Evolutionary conservation across 768 basidiomycete genomes (phyloP).

Genomic region (Leccinum obscurum): DNA sequence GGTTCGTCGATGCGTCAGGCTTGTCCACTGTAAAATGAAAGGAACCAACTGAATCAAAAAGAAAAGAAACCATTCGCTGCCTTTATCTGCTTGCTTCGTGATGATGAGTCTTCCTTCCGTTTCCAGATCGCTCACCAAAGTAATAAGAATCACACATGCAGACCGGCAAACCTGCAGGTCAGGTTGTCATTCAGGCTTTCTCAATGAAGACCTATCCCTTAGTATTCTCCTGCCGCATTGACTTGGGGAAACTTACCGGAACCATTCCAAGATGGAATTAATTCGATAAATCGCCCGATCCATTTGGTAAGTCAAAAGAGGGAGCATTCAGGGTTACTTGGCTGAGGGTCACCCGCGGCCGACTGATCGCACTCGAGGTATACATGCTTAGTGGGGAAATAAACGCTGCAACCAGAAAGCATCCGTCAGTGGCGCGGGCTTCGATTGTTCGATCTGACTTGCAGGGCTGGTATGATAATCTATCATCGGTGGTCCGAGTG

Average conservation of each 20-base stretch:
- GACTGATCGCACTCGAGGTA: conserved; percentile 39
- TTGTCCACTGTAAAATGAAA: neutral
- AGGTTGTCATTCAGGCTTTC: conserved; percentile 20
- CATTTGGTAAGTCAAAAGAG: conserved; percentile 1
- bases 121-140: conserved; percentile 16
- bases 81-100: conserved; percentile 47
- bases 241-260: conserved; percentile 6
- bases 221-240: neutral
- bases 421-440: conserved; percentile 44
- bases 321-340: conserved; percentile 3
- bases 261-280: neutral
- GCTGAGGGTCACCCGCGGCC: conserved; percentile 33
- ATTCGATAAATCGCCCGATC: neutral
- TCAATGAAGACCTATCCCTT: conserved; percentile 4
- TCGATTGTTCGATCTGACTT: neutral
- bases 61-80: conserved; percentile 26
- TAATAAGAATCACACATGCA: conserved; percentile 16
- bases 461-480: neutral
- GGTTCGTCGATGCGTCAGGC: neutral
- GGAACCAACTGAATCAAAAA: conserved; percentile 7
- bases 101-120: conserved; percentile 25
- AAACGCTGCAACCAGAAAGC: conserved; percentile 32
- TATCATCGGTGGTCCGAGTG: conserved; percentile 40
- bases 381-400: conserved; percentile 38
- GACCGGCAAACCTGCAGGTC: conserved; percentile 5